Percentiles rank a stretch among this genome's conserved stretches.
These are phyloP conservation scores for Podospora pseudocomata DNA, from an alignment of 495 filamentous ascomycete genomes.

Conservation along the genomic window DNA sequence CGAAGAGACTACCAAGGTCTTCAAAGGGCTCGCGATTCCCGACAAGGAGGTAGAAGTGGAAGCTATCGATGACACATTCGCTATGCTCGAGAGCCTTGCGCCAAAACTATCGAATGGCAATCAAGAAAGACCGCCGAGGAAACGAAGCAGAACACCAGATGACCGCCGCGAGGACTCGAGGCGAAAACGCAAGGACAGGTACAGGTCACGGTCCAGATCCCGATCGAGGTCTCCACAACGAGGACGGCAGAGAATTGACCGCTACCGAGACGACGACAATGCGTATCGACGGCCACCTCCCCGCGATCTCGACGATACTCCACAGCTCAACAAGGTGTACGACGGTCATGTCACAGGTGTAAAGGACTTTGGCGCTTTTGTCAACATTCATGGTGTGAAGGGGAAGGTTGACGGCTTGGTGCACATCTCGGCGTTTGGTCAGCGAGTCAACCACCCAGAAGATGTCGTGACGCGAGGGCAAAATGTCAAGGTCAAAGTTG, in stretches of 20 bases:
- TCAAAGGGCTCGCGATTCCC: slow-evolving; percentile 85
- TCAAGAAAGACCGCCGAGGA: slow-evolving; percentile 48
- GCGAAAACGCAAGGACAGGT: slow-evolving; percentile 46
- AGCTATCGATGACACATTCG: slow-evolving; percentile 89
- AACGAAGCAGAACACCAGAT: slow-evolving; percentile 70
- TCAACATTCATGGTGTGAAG: slow-evolving; percentile 80
- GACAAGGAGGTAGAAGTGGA: slow-evolving; percentile 60
- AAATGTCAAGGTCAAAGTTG: slow-evolving; percentile 86
- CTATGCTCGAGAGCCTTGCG: slow-evolving; percentile 80
- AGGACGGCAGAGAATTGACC: slow-evolving; percentile 44
- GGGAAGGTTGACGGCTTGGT: slow-evolving; percentile 92
- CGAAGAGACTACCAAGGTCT: slow-evolving; percentile 70
- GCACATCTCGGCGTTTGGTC: slow-evolving; percentile 91
- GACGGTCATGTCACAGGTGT: slow-evolving; percentile 84
- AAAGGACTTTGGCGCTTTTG: slow-evolving; percentile 94
- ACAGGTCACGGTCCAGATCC: slow-evolving; percentile 51
- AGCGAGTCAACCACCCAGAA: slow-evolving; percentile 84
- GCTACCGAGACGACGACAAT: slow-evolving; percentile 62
- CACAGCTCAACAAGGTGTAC: slow-evolving; percentile 83
- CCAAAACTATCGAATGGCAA: slow-evolving; percentile 52
- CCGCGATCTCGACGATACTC: slow-evolving; percentile 73
- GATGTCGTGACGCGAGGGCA: slow-evolving; percentile 80
- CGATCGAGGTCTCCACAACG: slow-evolving; percentile 54
- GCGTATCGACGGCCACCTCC: slow-evolving; percentile 68
- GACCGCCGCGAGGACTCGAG: slow-evolving; percentile 49